Evolutionary conservation across 1,284 basidiomycete genomes (phyloP).

Genomic region (Cryptococcus sp.): DNA sequence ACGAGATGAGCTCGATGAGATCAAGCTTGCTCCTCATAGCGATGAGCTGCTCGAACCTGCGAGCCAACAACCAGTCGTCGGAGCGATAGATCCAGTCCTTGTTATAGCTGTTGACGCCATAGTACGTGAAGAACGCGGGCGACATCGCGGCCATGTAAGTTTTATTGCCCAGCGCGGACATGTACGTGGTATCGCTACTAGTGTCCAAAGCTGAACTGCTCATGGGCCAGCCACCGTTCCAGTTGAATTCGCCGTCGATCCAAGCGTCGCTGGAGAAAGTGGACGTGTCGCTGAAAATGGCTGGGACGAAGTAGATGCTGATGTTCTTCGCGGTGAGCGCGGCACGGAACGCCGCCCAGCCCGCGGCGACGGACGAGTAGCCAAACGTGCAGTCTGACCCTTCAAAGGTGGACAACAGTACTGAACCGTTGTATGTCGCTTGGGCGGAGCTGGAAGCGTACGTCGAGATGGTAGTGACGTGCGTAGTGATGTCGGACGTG

Average conservation of each 20-base stretch:
- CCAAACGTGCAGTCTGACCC: conserved; percentile 74
- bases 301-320: conserved; percentile 48
- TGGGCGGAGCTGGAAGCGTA: conserved; percentile 66
- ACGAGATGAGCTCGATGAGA: conserved; percentile 47
- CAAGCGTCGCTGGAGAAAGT: conserved; percentile 33
- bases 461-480: conserved; percentile 63
- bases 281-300: conserved; percentile 44
- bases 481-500: conserved; percentile 57
- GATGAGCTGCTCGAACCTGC: conserved; percentile 50
- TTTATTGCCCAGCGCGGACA: conserved; percentile 37
- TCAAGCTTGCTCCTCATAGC: conserved; percentile 36
- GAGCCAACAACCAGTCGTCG: conserved; percentile 50
- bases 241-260: conserved; percentile 54
- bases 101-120: conserved; percentile 41
- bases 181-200: conserved; percentile 32
- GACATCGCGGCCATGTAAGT: conserved; percentile 51
- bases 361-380: conserved; percentile 47
- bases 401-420: conserved; percentile 73
- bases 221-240: conserved; percentile 56
- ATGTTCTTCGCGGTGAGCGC: conserved; percentile 19
- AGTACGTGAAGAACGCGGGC: conserved; percentile 53
- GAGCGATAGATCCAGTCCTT: conserved; percentile 53
- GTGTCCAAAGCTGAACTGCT: conserved; percentile 34
- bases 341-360: conserved; percentile 36
- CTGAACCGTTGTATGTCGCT: conserved; percentile 59